Evolutionary conservation across 208 protist species (phyloP), one percentile per base, ranked within the genome.

Genomic region (Leishmania mexicana): DNA sequence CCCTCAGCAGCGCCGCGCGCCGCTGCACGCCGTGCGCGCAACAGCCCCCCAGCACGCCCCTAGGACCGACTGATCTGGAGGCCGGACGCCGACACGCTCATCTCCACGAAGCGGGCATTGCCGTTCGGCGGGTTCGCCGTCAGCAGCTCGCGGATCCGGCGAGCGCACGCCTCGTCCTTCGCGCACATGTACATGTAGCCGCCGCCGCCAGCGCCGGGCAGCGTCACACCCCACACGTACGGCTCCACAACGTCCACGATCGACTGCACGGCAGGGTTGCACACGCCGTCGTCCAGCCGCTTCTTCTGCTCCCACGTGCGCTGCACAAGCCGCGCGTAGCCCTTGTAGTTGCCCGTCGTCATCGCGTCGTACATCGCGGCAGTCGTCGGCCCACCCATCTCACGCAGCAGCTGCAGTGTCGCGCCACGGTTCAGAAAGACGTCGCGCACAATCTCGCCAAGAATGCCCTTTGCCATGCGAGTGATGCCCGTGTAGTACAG

Each of bases 401-500:
- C 86, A 3, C 73, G 77, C 75, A 92, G 68, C 78, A 89, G 81
- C 64, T 53, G 54, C 57, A 90, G 82, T 6, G 60, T 76, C 11
- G 85, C 62, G 8, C 76, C 38, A 57, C 80, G 85, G 78, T 90
- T 88, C 47, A 92, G 76, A 73, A 89, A 90, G 53, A 91, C 82
- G 42, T 84, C 79, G 0, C 85, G 86, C 72, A 91, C 88, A 40
- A 91, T 76, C 79, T 93, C 88, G 0, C 64, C 62, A 35, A 93
- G 75, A 54, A 93, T 89, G 40, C 72, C 70, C 76, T 89, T 88
- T n/a, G 90, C 89, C 24, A 76, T 78, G 15, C 89, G 86, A 4
- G 89, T 88, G 76, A 93, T 78, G 57, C 92, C 90, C 28, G 90
- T 96, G 81, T 87, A 92, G 85, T 92, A 94, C 4, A 94, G 83